Evolutionary conservation across 257 asterid species (phyloP).

Genomic region (Solanum acaule): DNA sequence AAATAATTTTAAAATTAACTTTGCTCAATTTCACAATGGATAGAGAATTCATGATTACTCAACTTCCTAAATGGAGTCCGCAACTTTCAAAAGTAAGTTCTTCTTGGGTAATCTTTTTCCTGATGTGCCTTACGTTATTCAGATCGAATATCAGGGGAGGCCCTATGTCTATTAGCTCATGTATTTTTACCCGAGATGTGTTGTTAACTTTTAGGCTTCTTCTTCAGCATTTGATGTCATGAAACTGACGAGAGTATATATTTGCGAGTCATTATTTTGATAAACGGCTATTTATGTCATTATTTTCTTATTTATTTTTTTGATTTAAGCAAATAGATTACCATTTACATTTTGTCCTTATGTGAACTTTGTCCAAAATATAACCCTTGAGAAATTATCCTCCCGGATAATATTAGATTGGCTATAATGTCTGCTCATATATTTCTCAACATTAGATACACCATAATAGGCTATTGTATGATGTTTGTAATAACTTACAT

Average conservation of each 20-base stretch:
- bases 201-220: not conserved
- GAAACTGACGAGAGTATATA: not conserved
- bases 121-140: not conserved
- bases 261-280: not conserved
- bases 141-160: not conserved
- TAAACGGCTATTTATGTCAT: not conserved
- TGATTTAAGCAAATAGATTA: not conserved
- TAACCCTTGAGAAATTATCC: too few relatives aligned
- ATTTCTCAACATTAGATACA: too few relatives aligned
- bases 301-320: not conserved
- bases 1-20: not conserved
- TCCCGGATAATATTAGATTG: too few relatives aligned
- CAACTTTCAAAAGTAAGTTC: not conserved
- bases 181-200: not conserved
- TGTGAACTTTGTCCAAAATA: too few relatives aligned
- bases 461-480: too few relatives aligned
- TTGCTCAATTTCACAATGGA: constrained; percentile 20
- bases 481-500: too few relatives aligned
- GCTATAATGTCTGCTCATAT: too few relatives aligned
- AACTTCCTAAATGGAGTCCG: not conserved
- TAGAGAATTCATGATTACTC: constrained; percentile 6
- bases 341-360: too few relatives aligned
- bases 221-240: not conserved
- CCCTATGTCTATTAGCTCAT: not conserved
- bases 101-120: not conserved